These are phyloP conservation scores for Stellera chamaejasme DNA, from an alignment of 345 rosid genomes.

Conservation along the genomic window DNA sequence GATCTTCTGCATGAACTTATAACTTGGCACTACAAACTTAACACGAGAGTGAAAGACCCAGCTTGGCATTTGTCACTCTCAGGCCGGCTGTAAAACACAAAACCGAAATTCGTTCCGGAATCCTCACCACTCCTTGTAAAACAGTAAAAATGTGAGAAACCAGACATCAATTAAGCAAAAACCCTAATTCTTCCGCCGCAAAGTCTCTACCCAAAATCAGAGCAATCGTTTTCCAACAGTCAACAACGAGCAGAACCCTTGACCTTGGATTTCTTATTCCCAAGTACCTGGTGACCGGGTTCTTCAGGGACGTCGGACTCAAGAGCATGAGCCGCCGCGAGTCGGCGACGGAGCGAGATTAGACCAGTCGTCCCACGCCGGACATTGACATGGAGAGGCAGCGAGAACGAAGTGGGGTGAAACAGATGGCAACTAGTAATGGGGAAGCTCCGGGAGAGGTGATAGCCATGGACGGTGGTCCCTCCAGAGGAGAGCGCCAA, in stretches of 20 bases:
- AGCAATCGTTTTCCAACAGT: not conserved
- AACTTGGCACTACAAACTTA: too few species aligned
- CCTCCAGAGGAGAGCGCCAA: slow-evolving; percentile 11
- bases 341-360: slow-evolving; percentile 30
- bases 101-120: too few species aligned
- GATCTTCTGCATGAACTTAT: too few species aligned
- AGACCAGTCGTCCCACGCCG: slow-evolving; percentile 9
- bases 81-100: too few species aligned
- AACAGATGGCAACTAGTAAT: slow-evolving; percentile 11
- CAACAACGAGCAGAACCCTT: not conserved
- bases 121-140: too few species aligned
- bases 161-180: too few species aligned
- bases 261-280: not conserved
- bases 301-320: slow-evolving; percentile 45
- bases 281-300: slow-evolving; percentile 37
- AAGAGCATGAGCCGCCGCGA: slow-evolving; percentile 29
- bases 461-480: slow-evolving; percentile 11
- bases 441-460: slow-evolving; percentile 7
- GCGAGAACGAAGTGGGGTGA: slow-evolving; percentile 10
- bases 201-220: too few species aligned
- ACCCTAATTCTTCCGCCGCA: too few species aligned
- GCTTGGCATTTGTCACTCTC: too few species aligned
- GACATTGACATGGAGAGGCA: slow-evolving; percentile 4
- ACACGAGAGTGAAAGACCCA: too few species aligned
- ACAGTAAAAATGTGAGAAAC: too few species aligned